A percentile compares a stretch with the other conserved stretches of the same genome.
phyloP scores from a whole-genome alignment of 768 basidiomycete genomes.

The Gymnopilus junonius region DNA sequence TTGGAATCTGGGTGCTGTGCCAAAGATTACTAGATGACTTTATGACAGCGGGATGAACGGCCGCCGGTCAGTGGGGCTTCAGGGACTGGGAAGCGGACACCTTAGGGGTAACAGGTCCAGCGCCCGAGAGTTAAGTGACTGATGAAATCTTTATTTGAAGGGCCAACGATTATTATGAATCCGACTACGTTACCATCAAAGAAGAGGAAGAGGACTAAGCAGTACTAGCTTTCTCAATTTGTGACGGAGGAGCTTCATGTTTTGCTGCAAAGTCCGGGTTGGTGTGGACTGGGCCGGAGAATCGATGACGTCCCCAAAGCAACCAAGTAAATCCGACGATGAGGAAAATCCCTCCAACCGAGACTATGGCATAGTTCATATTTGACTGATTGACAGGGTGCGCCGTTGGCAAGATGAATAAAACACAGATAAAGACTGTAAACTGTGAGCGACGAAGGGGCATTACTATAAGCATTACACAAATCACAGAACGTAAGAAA shows the following conservation, averaged over 20 bases:
- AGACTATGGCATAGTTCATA: slow-evolving; percentile 64
- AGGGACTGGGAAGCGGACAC: background rate
- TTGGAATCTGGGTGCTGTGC: too few relatives aligned
- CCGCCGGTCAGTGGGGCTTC: background rate
- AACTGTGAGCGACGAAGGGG: slow-evolving; percentile 39
- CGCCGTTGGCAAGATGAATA: slow-evolving; percentile 61
- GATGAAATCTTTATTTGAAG: background rate
- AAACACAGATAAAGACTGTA: slow-evolving; percentile 53
- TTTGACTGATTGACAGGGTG: slow-evolving; percentile 51
- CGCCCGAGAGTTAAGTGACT: background rate
- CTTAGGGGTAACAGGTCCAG: too few relatives aligned
- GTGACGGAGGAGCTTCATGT: background rate
- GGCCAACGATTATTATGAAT: background rate
- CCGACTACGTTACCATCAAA: background rate
- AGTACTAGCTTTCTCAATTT: background rate
- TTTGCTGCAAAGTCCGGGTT: slow-evolving; percentile 13
- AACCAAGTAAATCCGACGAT: slow-evolving; percentile 52
- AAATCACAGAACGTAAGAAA: background rate
- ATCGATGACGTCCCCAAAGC: slow-evolving; percentile 49
- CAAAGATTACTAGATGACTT: too few relatives aligned
- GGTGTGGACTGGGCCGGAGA: slow-evolving; percentile 51
- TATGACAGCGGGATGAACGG: background rate
- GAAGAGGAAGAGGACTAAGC: background rate
- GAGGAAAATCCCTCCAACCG: slow-evolving; percentile 49
- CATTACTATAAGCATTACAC: background rate